Conservation (phyloP, 2,329 filamentous ascomycete genomes). For the Fusarium nurragi region DNA sequence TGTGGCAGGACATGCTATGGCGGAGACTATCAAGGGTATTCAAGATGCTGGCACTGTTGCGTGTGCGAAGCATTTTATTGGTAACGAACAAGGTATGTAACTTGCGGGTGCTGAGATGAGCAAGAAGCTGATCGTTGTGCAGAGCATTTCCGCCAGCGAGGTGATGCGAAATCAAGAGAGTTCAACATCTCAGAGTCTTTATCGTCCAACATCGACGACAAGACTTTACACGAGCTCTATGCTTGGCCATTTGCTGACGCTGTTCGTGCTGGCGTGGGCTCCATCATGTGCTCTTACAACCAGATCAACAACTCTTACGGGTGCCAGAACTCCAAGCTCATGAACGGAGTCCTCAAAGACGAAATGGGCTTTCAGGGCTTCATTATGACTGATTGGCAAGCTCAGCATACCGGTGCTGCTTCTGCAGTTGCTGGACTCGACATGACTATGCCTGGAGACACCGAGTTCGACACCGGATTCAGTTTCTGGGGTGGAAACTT, state of each 20-base stretch:
- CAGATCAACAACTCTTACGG: conserved; percentile 82
- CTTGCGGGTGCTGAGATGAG: accelerated
- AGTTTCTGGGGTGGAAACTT: conserved; percentile 89
- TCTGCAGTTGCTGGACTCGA: conserved; percentile 79
- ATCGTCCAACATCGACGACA: conserved; percentile 74
- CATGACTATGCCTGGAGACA: conserved; percentile 91
- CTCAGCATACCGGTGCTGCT: conserved; percentile 74
- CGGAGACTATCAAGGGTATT: conserved; percentile 79
- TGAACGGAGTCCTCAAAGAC: conserved; percentile 80
- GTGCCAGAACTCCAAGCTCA: conserved; percentile 80
- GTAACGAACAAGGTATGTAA: conserved; percentile 70
- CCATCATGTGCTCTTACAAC: conserved; percentile 76
- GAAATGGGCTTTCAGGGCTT: conserved; percentile 86
- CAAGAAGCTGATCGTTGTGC: background rate
- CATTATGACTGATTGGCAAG: conserved; percentile 83
- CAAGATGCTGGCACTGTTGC: conserved; percentile 85
- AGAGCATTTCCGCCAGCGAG: conserved; percentile 76
- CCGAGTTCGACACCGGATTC: conserved; percentile 74
- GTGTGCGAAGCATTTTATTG: conserved; percentile 80
- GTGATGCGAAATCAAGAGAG: conserved; percentile 63
- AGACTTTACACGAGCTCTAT: conserved; percentile 79
- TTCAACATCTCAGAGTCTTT: conserved; percentile 69
- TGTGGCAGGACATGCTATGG: conserved; percentile 76
- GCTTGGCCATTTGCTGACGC: conserved; percentile 82
- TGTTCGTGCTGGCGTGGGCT: conserved; percentile 71